Evolutionary conservation across 768 basidiomycete species (phyloP).

Genomic region (Kwoniella bestiolae): DNA sequence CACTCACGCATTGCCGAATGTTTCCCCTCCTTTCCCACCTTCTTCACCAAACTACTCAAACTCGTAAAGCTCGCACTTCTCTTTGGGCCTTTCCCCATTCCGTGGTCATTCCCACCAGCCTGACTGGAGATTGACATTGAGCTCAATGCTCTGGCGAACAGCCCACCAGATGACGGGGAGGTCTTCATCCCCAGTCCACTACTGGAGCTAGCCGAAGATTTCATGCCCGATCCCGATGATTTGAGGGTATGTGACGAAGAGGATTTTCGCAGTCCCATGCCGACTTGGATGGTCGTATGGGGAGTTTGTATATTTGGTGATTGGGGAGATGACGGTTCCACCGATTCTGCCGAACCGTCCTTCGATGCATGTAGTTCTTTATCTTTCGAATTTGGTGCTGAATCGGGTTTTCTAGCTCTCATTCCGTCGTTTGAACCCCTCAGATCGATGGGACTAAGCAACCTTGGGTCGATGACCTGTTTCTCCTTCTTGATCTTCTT

Average conservation of each 20-base stretch:
- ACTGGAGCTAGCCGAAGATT: not conserved
- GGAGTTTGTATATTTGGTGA: constrained; percentile 7
- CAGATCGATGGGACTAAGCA: constrained; percentile 44
- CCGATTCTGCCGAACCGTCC: not conserved
- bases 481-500: constrained; percentile 17
- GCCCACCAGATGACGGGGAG: constrained; percentile 18
- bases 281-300: not conserved
- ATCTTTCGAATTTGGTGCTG: not conserved
- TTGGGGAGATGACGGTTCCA: not conserved
- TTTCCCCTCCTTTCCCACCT: constrained; percentile 23
- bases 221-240: not conserved
- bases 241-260: constrained; percentile 10
- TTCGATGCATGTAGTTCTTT: not conserved
- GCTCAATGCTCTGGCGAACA: constrained; percentile 39
- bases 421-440: constrained; percentile 18
- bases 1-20: constrained; percentile 13
- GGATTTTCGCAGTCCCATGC: constrained; percentile 10
- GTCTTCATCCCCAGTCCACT: constrained; percentile 11
- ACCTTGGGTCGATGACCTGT: constrained; percentile 30
- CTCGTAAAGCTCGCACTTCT: constrained; percentile 47
- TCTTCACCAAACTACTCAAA: constrained; percentile 38
- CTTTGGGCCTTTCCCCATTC: constrained; percentile 32
- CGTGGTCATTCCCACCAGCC: constrained; percentile 9
- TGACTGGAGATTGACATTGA: constrained; percentile 38
- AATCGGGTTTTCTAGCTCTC: constrained; percentile 11